Evolutionary conservation across 108 stramenopile genomes (phyloP).

Genomic region (Fragilariopsis cylindrus): DNA sequence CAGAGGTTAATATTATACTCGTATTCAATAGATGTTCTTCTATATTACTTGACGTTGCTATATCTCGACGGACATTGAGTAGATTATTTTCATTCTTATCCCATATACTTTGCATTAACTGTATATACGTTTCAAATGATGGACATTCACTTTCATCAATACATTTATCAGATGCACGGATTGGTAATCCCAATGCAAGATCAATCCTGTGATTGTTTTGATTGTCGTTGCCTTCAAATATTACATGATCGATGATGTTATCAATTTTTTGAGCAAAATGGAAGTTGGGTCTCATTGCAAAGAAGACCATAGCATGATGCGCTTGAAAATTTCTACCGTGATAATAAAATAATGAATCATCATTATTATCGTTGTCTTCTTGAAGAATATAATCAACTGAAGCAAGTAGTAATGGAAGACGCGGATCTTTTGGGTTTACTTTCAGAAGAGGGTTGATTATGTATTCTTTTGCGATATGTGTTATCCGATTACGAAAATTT

Average conservation of each 20-base stretch:
- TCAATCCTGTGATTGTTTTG: slow-evolving; percentile 13
- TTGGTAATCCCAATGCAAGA: slow-evolving; percentile 37
- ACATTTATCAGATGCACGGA: slow-evolving; percentile 60
- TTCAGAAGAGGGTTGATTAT: slow-evolving; percentile 16
- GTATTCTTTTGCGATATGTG: not conserved
- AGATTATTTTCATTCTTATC: slow-evolving; percentile 2
- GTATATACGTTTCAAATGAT: slow-evolving; percentile 39
- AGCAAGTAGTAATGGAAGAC: not conserved
- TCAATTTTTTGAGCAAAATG: slow-evolving; percentile 15
- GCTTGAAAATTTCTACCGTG: slow-evolving; percentile 15
- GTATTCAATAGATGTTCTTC: not conserved
- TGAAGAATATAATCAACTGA: slow-evolving; percentile 13
- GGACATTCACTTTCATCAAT: slow-evolving; percentile 46
- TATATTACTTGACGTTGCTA: not conserved
- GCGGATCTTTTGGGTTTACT: not conserved
- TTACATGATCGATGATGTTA: slow-evolving; percentile 11
- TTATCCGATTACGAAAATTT: slow-evolving; percentile 5
- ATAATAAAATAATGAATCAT: slow-evolving; percentile 16
- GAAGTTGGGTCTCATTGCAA: slow-evolving; percentile 39
- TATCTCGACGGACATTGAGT: not conserved
- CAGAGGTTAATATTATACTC: slow-evolving; percentile 43
- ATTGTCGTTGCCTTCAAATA: not conserved
- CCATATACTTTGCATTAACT: slow-evolving; percentile 26
- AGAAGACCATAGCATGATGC: slow-evolving; percentile 38
- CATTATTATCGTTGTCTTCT: not conserved